Evolutionary conservation across 2,329 filamentous ascomycete genomes (phyloP).

Genomic region (Lojkania enalia): DNA sequence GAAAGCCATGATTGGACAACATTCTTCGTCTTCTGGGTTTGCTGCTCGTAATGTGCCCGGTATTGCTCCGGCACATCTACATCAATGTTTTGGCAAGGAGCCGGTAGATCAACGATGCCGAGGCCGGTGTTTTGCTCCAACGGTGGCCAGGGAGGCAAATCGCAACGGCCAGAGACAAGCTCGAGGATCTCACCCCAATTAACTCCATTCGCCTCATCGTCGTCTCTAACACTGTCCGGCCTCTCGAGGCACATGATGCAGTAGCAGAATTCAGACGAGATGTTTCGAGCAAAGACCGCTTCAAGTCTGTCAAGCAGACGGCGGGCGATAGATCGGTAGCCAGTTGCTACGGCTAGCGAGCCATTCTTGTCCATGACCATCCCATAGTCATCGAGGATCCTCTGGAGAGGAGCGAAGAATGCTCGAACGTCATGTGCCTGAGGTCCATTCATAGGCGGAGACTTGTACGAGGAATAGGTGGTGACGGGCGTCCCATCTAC

Average conservation of each 20-base stretch:
- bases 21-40: conserved; percentile 89
- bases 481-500: conserved; percentile 60
- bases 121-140: conserved; percentile 62
- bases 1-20: conserved; percentile 89
- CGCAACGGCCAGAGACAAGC: conserved; percentile 83
- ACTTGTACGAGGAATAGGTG: conserved; percentile 62
- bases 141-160: conserved; percentile 86
- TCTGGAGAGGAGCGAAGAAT: conserved; percentile 81
- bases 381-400: conserved; percentile 82
- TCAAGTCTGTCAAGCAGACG: conserved; percentile 87
- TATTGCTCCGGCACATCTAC: conserved; percentile 94
- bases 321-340: conserved; percentile 91
- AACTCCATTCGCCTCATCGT: conserved; percentile 66
- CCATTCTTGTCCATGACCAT: conserved; percentile 80
- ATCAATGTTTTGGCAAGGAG: conserved; percentile 77
- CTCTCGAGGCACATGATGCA: conserved; percentile 78
- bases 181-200: conserved; percentile 97
- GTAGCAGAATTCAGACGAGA: conserved; percentile 80
- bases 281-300: conserved; percentile 90
- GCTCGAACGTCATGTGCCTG: conserved; percentile 63
- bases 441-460: conserved; percentile 52
- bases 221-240: conserved; percentile 18
- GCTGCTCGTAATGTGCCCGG: conserved; percentile 85
- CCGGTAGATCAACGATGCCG: conserved; percentile 57
- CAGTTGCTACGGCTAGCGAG: conserved; percentile 91